Evolutionary conservation across 345 rosid genomes (phyloP).

Genomic region (Reutealis trisperma): DNA sequence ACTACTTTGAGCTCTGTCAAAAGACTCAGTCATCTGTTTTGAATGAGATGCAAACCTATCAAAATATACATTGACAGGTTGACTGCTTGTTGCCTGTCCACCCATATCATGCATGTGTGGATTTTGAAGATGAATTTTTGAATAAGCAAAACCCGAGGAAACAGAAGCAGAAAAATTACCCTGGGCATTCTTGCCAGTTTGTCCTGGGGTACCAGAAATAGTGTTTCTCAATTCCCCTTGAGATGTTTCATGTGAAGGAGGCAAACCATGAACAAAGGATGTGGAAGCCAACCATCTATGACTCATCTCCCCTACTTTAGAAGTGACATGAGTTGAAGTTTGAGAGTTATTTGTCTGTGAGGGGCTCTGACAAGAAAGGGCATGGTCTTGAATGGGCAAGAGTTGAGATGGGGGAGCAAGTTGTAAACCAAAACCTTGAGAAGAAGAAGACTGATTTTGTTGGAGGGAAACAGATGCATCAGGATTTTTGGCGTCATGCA

Average conservation of each 20-base stretch:
- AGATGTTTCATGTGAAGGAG: constrained; percentile 43
- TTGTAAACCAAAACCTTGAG: constrained; percentile 81
- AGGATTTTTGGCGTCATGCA: constrained; percentile 51
- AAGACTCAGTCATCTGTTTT: constrained; percentile 40
- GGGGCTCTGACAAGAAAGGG: constrained; percentile 42
- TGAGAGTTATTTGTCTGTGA: constrained; percentile 31
- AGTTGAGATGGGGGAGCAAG: constrained; percentile 81
- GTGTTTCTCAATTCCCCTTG: constrained; percentile 40
- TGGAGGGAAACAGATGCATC: constrained; percentile 57
- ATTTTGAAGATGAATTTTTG: constrained; percentile 45
- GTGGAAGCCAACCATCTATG: constrained; percentile 47
- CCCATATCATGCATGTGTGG: constrained; percentile 40
- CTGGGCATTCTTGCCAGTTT: constrained; percentile 27
- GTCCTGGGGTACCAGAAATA: constrained; percentile 39
- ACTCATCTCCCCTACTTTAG: constrained; percentile 46
- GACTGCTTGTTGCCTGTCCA: constrained; percentile 35
- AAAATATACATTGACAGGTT: constrained; percentile 35
- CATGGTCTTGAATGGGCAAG: constrained; percentile 38
- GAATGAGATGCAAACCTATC: constrained; percentile 41
- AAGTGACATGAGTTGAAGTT: constrained; percentile 31
- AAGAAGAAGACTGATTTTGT: constrained; percentile 53
- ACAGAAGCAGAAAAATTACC: constrained; percentile 35
- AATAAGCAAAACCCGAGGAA: constrained; percentile 49
- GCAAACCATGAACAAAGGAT: constrained; percentile 41
- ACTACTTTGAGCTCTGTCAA: constrained; percentile 48